These are phyloP conservation scores for Lippia alba DNA, from an alignment of 305 asterid genomes.

Conservation along the genomic window DNA sequence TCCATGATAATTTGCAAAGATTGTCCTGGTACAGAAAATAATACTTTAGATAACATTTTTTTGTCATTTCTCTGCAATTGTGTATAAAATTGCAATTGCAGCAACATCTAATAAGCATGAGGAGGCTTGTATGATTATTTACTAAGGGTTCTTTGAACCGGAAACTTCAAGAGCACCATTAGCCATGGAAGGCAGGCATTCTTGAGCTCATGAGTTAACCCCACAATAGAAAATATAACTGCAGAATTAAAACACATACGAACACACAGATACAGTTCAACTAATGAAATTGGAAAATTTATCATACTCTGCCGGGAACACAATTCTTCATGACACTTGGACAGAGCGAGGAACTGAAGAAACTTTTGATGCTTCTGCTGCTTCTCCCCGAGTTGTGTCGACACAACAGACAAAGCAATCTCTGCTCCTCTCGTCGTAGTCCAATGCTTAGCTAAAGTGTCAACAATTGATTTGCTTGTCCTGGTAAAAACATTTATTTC, in stretches of 20 bases:
- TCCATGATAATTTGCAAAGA: conserved; percentile 87
- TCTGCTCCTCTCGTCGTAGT: conserved; percentile 93
- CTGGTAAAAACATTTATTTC: conserved; percentile 80
- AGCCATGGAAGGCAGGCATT: conserved; percentile 24
- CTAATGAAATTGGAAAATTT: conserved; percentile 32
- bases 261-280: conserved; percentile 5
- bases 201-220: conserved; percentile 23
- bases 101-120: conserved; percentile 26
- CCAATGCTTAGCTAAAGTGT: conserved; percentile 97
- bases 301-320: conserved; percentile 81
- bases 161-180: conserved; percentile 19
- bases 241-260: neutral
- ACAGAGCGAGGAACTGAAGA: conserved; percentile 94
- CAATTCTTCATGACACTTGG: conserved; percentile 95
- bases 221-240: conserved; percentile 7
- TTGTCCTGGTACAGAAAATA: conserved; percentile 61
- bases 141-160: conserved; percentile 10
- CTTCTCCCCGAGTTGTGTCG: conserved; percentile 84
- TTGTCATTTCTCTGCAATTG: neutral
- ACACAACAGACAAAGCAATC: conserved; percentile 76
- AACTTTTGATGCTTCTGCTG: conserved; percentile 82
- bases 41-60: conserved; percentile 15
- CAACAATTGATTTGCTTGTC: conserved; percentile 90
- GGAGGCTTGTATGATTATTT: conserved; percentile 10
- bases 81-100: conserved; percentile 14